Conservation (phyloP, 2,329 filamentous ascomycete species). For the Diaporthe citrichinensis region DNA sequence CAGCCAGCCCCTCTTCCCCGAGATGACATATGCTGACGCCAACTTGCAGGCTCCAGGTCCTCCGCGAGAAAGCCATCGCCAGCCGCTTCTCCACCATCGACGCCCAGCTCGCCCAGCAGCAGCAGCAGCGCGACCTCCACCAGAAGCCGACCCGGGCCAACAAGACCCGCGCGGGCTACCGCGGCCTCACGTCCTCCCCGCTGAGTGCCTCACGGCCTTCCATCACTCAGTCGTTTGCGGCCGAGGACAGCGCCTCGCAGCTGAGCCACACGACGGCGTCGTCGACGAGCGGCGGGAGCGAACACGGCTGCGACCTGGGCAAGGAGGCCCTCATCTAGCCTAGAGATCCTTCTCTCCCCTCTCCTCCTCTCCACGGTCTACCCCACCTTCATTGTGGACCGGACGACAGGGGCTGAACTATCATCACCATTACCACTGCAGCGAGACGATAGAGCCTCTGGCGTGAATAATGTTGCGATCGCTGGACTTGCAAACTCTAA, state of each 20-base stretch:
- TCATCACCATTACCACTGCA: not conserved
- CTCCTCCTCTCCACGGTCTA: not conserved
- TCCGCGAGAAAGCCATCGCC: conserved; percentile 67
- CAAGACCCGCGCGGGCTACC: conserved; percentile 38
- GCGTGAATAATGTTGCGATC: not conserved
- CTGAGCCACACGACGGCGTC: conserved; percentile 22
- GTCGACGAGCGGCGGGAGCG: conserved; percentile 14
- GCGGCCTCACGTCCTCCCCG: conserved; percentile 37
- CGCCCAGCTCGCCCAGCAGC: conserved; percentile 40
- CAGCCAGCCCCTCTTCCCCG: not conserved
- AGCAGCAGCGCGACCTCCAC: conserved; percentile 17
- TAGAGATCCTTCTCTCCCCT: too few species aligned
- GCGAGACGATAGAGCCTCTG: not conserved
- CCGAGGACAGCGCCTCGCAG: conserved; percentile 33
- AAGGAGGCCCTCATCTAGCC: not conserved
- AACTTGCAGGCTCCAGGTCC: conserved; percentile 58
- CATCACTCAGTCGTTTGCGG: conserved; percentile 38
- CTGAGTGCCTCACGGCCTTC: conserved; percentile 35
- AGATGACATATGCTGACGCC: conserved; percentile 4
- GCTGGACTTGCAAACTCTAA: not conserved
- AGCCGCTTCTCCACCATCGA: conserved; percentile 63
- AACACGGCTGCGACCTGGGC: conserved; percentile 2
- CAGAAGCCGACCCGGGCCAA: conserved; percentile 29
- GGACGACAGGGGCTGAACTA: too few species aligned
- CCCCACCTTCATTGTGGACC: not conserved